Conservation (phyloP, 352 stramenopile genomes). For the Detonula confervacea region DNA sequence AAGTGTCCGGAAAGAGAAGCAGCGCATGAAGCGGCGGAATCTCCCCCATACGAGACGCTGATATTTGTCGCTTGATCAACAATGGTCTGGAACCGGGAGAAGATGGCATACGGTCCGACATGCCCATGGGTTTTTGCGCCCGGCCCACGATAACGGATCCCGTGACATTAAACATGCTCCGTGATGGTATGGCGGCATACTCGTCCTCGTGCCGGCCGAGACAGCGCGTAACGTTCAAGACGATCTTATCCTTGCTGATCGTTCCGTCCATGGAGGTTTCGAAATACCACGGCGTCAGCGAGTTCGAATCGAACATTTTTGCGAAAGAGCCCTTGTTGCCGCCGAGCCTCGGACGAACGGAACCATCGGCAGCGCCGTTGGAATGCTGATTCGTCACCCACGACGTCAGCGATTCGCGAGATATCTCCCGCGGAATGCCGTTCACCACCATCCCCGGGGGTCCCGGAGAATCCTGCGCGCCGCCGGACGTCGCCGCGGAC, state of each 20-base stretch:
- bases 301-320: slow-evolving; percentile 78
- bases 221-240: slow-evolving; percentile 70
- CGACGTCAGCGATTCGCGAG: slow-evolving; percentile 61
- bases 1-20: slow-evolving; percentile 78
- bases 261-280: slow-evolving; percentile 71
- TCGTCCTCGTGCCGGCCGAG: slow-evolving; percentile 64
- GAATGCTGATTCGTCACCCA: slow-evolving; percentile 66
- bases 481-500: too few relatives aligned
- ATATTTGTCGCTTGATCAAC: slow-evolving; percentile 33
- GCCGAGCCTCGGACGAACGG: slow-evolving; percentile 7
- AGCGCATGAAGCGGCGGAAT: slow-evolving; percentile 71
- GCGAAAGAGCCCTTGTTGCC: too few relatives aligned
- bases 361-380: slow-evolving; percentile 20
- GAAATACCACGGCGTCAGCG: slow-evolving; percentile 78
- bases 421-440: slow-evolving; percentile 36
- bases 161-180: slow-evolving; percentile 63
- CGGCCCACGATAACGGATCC: slow-evolving; percentile 75
- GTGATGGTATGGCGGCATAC: slow-evolving; percentile 23
- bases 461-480: background rate
- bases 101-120: slow-evolving; percentile 27
- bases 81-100: background rate
- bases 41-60: slow-evolving; percentile 37
- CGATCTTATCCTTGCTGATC: slow-evolving; percentile 68
- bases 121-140: slow-evolving; percentile 13
- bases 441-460: slow-evolving; percentile 15